Percentiles rank a stretch among this genome's conserved stretches.
phyloP scores from a whole-genome alignment of 2,329 filamentous ascomycete species.

The Colletotrichum horii region DNA sequence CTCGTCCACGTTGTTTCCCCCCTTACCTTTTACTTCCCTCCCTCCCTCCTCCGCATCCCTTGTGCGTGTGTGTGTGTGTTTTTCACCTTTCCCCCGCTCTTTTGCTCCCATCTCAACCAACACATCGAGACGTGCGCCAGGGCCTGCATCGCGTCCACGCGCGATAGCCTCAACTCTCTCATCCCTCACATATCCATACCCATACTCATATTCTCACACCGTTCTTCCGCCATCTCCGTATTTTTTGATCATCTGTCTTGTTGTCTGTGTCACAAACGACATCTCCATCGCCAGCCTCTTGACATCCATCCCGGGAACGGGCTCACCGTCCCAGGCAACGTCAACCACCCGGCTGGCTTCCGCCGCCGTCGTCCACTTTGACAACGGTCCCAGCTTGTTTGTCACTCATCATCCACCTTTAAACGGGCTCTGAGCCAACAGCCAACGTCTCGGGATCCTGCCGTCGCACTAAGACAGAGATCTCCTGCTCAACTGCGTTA shows the following conservation, averaged over 20 bases:
- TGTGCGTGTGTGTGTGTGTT: not conserved
- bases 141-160: not conserved
- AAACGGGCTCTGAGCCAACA: not conserved
- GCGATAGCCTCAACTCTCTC: not conserved
- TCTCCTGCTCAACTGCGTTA: not conserved
- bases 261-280: not conserved
- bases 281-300: conserved; percentile 3
- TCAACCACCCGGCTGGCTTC: not conserved
- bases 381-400: not conserved
- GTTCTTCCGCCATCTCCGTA: not conserved
- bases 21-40: not conserved
- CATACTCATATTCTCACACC: not conserved
- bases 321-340: not conserved
- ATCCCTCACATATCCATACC: not conserved
- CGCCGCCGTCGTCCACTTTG: conserved; percentile 9
- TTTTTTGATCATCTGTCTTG: not conserved
- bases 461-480: not conserved
- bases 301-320: not conserved
- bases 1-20: not conserved
- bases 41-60: not conserved
- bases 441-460: not conserved
- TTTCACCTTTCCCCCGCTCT: conserved; percentile 3
- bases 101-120: conserved; percentile 13
- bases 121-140: not conserved
- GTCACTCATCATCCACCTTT: not conserved